Base-by-base conservation (phyloP, 1,284 basidiomycete species). In the Malassezia japonica region DNA sequence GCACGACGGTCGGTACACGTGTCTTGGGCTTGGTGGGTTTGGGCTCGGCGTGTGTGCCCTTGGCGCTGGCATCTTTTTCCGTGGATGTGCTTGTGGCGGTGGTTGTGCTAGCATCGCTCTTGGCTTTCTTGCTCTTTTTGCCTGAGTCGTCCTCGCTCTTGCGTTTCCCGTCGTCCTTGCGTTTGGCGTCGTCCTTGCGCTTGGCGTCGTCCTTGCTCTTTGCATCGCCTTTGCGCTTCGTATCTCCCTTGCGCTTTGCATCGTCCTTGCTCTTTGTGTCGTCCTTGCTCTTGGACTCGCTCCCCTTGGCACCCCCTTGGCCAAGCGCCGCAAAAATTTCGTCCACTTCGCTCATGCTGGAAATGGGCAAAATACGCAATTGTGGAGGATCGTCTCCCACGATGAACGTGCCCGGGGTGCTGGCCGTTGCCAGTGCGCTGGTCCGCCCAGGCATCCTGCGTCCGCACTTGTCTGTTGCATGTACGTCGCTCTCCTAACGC, bases 401-500 rank as follows among this genome's bases (percentile, higher is more conserved):
- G 32, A 47, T 54, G 39, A 88, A 88, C 71, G 72, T 88, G 24
- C 81, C 87, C 0, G 87, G 86, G 40, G 74, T 84, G 5, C 76
- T 87, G 2, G 85, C 82, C 21, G 81, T 86, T 15, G 78, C 90
- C 46, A 82, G 85, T 20, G 78, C 86, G 4, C 59, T 89, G 21
- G 67, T 86, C 61, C 81, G 82, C 47, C 87, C 87, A 0, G 78
- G 83, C 1, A 66, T 88, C 1, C 76, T 88, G 3, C 74, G 89
- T 2, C 89, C 89, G 6, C 79, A 80, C 57, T 59, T 92, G 1
- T 65, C 77, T 1, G 80, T 89, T 1, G 68, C 80, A 86, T 39
- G 50, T 53, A 48, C 27, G 50, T 29, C n/a, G 2, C 15, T 7
- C 6, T 23, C 18, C 39, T 25, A 15, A 33, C 31, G 4, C 35